phyloP scores from a whole-genome alignment of 2,329 filamentous ascomycete species.

The Trichoderma sp. region DNA sequence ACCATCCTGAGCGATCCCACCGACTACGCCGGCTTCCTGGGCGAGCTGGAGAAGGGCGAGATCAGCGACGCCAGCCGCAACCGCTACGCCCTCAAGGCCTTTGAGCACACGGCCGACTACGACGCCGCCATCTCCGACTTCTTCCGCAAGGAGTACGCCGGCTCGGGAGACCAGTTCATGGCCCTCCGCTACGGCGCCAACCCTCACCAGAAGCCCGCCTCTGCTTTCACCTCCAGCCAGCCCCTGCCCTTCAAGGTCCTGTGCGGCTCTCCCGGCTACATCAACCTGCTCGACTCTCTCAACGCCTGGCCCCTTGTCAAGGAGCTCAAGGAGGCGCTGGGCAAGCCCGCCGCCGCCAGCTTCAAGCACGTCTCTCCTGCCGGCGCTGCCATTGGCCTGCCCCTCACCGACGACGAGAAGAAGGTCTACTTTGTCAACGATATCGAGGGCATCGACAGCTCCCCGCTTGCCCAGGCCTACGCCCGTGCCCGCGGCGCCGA shows the following conservation, averaged over 20 bases:
- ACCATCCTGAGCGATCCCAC: constrained; percentile 92
- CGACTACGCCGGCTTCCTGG: constrained; percentile 92
- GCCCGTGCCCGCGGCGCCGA: constrained; percentile 93
- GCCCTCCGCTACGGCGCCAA: constrained; percentile 93
- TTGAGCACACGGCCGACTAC: constrained; percentile 97
- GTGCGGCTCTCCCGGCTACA: constrained; percentile 86
- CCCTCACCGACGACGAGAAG: constrained; percentile 81
- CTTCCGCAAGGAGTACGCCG: constrained; percentile 96
- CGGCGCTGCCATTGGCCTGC: constrained; percentile 89
- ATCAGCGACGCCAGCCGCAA: constrained; percentile 84
- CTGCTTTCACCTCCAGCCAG: constrained; percentile 73
- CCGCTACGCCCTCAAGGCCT: constrained; percentile 92
- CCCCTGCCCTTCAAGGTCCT: constrained; percentile 94
- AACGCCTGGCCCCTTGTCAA: constrained; percentile 98
- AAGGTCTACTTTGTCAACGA: constrained; percentile 99
- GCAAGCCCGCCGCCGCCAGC: constrained; percentile 87
- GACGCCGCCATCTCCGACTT: constrained; percentile 93
- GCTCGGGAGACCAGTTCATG: constrained; percentile 78
- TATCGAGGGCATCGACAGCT: constrained; percentile 84
- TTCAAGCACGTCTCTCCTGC: constrained; percentile 99
- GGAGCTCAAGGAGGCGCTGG: constrained; percentile 87
- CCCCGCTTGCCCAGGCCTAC: constrained; percentile 88
- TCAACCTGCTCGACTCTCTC: constrained; percentile 93
- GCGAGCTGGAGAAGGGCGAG: constrained; percentile 84
- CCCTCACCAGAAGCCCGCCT: constrained; percentile 96